Percentiles rank a stretch among this genome's conserved stretches.
Conservation (phyloP, 495 filamentous ascomycete genomes). For the Neurospora africana region DNA sequence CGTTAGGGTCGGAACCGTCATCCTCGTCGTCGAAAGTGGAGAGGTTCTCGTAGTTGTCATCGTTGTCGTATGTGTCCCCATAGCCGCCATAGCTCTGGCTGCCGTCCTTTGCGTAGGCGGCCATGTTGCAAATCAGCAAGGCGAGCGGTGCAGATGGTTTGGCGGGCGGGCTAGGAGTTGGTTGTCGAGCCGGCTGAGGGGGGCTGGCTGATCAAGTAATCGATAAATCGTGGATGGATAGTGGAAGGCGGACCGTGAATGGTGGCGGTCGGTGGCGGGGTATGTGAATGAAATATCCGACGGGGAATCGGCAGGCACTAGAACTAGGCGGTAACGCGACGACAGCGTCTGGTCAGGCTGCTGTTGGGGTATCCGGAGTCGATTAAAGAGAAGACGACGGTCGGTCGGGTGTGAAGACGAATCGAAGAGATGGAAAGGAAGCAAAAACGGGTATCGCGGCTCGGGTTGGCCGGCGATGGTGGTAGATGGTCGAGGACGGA, state of each 20-base stretch:
- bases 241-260: neutral
- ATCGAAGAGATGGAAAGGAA: neutral
- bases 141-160: neutral
- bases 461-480: neutral
- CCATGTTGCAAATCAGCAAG: slow-evolving; percentile 8
- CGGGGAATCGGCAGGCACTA: neutral
- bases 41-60: slow-evolving; percentile 44
- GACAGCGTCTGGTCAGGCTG: neutral
- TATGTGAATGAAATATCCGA: neutral
- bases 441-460: neutral
- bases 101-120: slow-evolving; percentile 12
- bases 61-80: slow-evolving; percentile 30
- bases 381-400: neutral
- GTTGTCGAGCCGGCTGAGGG: neutral
- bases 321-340: neutral
- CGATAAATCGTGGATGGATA: neutral
- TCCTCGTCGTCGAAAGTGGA: slow-evolving; percentile 62
- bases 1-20: slow-evolving; percentile 71
- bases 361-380: neutral
- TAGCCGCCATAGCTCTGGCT: slow-evolving; percentile 14
- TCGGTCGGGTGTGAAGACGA: neutral
- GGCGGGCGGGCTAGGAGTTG: neutral
- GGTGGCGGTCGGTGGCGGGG: neutral
- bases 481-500: neutral
- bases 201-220: neutral